Evolutionary conservation across 768 basidiomycete genomes (phyloP), one percentile per base, ranked within the genome.

Genomic region (Cystoderma amianthinum): DNA sequence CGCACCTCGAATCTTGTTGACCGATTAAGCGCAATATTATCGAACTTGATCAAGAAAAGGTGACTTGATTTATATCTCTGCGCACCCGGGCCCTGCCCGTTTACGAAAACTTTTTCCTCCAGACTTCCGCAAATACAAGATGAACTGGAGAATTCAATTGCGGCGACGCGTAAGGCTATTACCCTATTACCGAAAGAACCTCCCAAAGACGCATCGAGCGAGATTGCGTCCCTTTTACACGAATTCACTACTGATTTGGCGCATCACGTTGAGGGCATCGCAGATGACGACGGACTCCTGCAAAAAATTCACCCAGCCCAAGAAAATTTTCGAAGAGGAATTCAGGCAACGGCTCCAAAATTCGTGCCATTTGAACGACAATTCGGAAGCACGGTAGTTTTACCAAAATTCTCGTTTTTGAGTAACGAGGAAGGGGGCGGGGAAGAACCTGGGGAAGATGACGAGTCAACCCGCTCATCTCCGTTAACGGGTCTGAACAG

Each of bases 41-140:
- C 75, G 0, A 67, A 72, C 17, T 53, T 79, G 1, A 79, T 82
- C 19, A 51, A 65, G 2, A 71, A 71, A 46, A 58, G 74, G 82
- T 74, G 32, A 2, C 62, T 56, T 16, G 20, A 16, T n/a, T 5
- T 18, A 11, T 42, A 9, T 37, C 41, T n/a, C n/a, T 12, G 15
- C 13, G 33, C 6, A 13, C 19, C 32, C 20, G 23, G 11, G 18
- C 16, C 3, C 12, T 18, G 13, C 10, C n/a, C 19, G n/a, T n/a
- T n/a, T n/a, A n/a, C n/a, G n/a, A n/a, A n/a, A n/a, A n/a, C n/a
- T n/a, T n/a, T n/a, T n/a, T n/a, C n/a, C 1, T 17, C 9, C 41
- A 87, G 85, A 32, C 64, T 87, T 0, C 83, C 85, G 0, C 59
- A 72, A 43, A 76, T 85, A 7, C 72, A 77, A 38, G 64, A 74